phyloP scores from a whole-genome alignment of 2,329 filamentous ascomycete species.

The Dothideomycetidae sp. region DNA sequence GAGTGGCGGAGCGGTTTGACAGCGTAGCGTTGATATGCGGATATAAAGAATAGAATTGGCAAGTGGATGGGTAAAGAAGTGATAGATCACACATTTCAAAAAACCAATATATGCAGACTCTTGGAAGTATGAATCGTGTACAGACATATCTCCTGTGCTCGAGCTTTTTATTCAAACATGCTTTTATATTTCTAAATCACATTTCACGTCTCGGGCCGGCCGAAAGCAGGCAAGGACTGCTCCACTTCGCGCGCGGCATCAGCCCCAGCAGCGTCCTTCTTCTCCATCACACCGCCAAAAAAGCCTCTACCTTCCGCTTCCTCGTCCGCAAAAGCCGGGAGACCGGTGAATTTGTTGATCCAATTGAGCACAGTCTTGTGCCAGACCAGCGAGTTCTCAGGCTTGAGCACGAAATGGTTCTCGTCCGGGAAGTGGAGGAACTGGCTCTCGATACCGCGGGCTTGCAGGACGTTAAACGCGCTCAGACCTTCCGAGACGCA shows the following conservation, averaged over 20 bases:
- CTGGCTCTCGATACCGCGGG: slow-evolving; percentile 57
- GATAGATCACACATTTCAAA: no score
- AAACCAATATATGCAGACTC: no score
- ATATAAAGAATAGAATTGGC: no score
- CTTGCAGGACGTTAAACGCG: slow-evolving; percentile 76
- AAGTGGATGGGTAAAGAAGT: no score
- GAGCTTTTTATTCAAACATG: no score
- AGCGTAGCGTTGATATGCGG: no score
- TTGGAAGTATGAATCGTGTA: no score
- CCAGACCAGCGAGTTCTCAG: slow-evolving; percentile 84
- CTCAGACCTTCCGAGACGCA: slow-evolving; percentile 72
- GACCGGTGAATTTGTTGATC: slow-evolving; percentile 46
- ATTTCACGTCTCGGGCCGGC: slow-evolving; percentile 15
- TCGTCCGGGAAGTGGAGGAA: slow-evolving; percentile 72
- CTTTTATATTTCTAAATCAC: no score
- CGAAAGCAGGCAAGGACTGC: slow-evolving; percentile 15
- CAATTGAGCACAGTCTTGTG: slow-evolving; percentile 72
- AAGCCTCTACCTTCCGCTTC: slow-evolving; percentile 18
- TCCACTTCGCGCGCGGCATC: slow-evolving; percentile 5
- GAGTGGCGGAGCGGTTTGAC: no score
- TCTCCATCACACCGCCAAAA: slow-evolving; percentile 19
- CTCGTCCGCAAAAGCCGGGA: slow-evolving; percentile 31
- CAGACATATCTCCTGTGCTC: no score
- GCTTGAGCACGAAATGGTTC: slow-evolving; percentile 74
- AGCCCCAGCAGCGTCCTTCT: slow-evolving; percentile 12